Evolutionary conservation across 176 grass and related monocot genomes (phyloP), one percentile per base, ranked within the genome.

Genomic region (Cocos nucifera): DNA sequence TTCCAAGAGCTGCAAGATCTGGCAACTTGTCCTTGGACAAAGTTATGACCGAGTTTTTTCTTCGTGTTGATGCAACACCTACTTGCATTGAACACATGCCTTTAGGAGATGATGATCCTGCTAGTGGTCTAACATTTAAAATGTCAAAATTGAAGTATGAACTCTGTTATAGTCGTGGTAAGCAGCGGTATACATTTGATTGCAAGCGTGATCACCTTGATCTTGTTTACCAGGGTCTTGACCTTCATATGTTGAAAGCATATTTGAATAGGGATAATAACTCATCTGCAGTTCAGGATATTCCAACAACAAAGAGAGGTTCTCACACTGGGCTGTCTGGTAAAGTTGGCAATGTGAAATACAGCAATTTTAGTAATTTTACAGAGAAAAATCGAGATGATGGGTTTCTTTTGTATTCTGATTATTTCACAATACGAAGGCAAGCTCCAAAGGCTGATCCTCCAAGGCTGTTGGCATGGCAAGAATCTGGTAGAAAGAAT

Each of bases 61-160:
- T 98, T 44, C 87, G 93, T 59, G 63, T 98, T 78, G 84, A 98
- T 80, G 81, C 93, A 65, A 89, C 93, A 51, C 93, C 87, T 71
- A 83, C 86, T 80, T 92, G 87, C 63, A 98, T 98, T 77, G 88
- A 83, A 55, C 88, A 98, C 54, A 64, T 67, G 75, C 86, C 93
- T 83, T 85, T 98, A 73, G 69, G 61, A 64, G 84, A 84, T 54
- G 87, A 98, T 70, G 93, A 98, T 74, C 93, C 93, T 65, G 87
- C 93, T 59, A 80, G 22, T 78, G 93, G 93, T 50, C 80, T 98
- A 65, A 98, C 87, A 15, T 92, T 98, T 73, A 92, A 82, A 82
- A 98, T 98, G 87, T 98, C 87, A 78, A 92, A 87, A 69, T 80
- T 98, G 81, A 98, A 87, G 80, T 92, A 98, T 49, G 93, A 98